Evolutionary conservation across 257 asterid genomes (phyloP), one percentile per base, ranked within the genome.

Genomic region (Ligustrum vulgare): DNA sequence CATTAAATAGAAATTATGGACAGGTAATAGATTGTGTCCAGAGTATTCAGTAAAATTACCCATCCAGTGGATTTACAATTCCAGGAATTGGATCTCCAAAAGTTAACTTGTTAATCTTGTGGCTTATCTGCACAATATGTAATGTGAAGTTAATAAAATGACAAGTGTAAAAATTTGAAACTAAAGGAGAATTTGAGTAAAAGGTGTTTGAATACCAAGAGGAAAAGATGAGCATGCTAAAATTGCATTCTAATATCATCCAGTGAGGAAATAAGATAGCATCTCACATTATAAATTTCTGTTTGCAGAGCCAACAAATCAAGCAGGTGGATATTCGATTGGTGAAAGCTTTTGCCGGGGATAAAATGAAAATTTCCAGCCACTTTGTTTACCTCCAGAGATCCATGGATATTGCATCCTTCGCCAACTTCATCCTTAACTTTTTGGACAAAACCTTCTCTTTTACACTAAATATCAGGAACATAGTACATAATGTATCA

Each of bases 391-490:
- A 95, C 98, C 88, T 87, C 99, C 77, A 95, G 83, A 78, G 97
- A 87, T 77, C 99, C 99, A 75, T 95, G 96, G 82, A 95, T 91
- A 82, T 89, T 93, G 83, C 99, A 95, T 66, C 99, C 99, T 90
- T 95, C 99, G 75, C 99, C 99, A 54, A 84, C 92, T 83, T 95
- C 99, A 73, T 89, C 98, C 77, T 89, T 89, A 76, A 95, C 84
- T 83, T 83, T 89, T 79, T 93, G 93, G 79, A 93, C 85, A 84
- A 91, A 93, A 34, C 96, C 98, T 84, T 95, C 99, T 80, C 99
- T 84, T 81, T 87, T 83, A 89, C 99, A 95, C 99, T 95, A 33
- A 12, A 69, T 54, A 32, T 25, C 86, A 75, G 67, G 31, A 60
- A 75, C 62, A 82, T 39, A 72, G 54, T 56, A 76, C 22, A 81